Evolutionary conservation across 768 basidiomycete species (phyloP).

Genomic region (Rhodotorula babjevae): DNA sequence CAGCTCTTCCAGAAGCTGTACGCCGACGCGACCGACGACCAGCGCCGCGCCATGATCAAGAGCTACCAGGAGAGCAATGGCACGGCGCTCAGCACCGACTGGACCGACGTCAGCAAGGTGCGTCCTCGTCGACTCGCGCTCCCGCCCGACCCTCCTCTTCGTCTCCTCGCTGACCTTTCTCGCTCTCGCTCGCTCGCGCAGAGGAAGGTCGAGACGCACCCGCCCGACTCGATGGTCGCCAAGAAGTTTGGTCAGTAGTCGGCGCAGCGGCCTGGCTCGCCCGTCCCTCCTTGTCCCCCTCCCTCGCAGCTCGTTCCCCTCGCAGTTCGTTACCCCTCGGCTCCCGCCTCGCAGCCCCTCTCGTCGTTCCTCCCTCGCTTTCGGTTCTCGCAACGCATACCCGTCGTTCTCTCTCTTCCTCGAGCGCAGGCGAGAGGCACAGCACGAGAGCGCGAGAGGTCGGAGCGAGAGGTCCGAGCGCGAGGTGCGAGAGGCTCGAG

Average conservation of each 20-base stretch:
- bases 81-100: conserved; percentile 91
- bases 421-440: no score
- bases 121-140: not conserved
- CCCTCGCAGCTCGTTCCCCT: not conserved
- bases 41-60: conserved; percentile 94
- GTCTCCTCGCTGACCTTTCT: not conserved
- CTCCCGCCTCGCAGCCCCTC: no score
- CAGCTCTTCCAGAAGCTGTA: conserved; percentile 68
- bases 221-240: conserved; percentile 54
- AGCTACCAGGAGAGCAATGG: conserved; percentile 92
- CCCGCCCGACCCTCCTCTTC: no score
- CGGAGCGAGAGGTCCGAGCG: no score
- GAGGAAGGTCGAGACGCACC: conserved; percentile 66
- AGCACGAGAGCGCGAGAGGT: no score
- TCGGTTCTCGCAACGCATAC: not conserved
- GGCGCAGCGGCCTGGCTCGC: no score
- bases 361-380: no score
- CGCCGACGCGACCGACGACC: conserved; percentile 82
- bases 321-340: not conserved
- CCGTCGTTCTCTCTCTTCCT: no score
- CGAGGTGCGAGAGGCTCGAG: no score
- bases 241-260: conserved; percentile 20
- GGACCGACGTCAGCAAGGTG: conserved; percentile 75
- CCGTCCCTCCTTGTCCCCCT: not conserved
- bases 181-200: not conserved